Base-by-base conservation (phyloP, 495 filamentous ascomycete genomes). In the Chaetomium tenue region DNA sequence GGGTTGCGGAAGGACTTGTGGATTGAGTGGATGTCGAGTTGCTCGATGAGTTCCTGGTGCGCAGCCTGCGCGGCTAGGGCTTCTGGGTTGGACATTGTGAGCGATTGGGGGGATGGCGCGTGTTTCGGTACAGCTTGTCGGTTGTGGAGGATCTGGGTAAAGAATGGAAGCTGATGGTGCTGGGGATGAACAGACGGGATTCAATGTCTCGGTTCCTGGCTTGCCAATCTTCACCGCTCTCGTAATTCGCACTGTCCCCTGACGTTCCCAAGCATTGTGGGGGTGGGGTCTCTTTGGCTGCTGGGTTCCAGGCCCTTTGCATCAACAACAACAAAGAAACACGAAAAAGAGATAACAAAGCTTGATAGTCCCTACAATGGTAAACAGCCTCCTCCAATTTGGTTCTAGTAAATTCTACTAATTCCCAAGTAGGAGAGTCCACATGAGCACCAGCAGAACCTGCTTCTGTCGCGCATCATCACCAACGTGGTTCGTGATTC, bases 361-460 rank as follows among this genome's bases (percentile, higher is more conserved):
- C 33, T 55, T 26, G 40, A 9, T 6, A 16, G 26, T 52, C n/a
- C 8, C n/a, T 33, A 51, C 53, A 18, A 65, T 65, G 63, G 63
- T 56, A 60, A 22, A 48, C 7, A 11, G 2, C 1, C 11, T 39
- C 16, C 18, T 2, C 5, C 2, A 42, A 16, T 12, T 22, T 12
- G 11, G 6, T 23, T 0, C 20, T 9, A 52, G 22, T 3, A 54
- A n/a, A 22, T 0, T 9, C 13, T 12, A 13, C 48, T 64, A 11
- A 65, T 20, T 39, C 68, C 1, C 0, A 1, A 1, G 20, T 18
- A 97, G 94, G 94, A 98, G 76, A 94, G 90, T 72, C 94, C 94
- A 53, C 94, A 98, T 73, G 94, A 98, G 73, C 91, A 97, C 74
- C 94, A 98, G 81, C 94, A 98, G 82, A 92, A 88, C 66, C 80